These are phyloP conservation scores for Mangifera indica DNA, from an alignment of 345 rosid genomes.

Conservation along the genomic window DNA sequence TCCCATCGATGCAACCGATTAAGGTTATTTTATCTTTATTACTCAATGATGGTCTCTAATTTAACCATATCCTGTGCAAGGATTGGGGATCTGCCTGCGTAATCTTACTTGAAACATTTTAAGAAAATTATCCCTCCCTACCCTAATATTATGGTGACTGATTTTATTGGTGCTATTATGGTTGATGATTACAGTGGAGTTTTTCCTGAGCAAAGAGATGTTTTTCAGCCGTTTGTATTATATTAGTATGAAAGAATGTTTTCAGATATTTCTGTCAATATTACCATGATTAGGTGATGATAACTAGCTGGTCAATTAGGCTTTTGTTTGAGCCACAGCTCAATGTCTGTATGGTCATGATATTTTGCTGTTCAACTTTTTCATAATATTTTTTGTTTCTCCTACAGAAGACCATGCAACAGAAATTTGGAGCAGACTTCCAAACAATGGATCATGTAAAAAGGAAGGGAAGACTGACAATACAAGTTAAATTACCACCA, in stretches of 20 bases:
- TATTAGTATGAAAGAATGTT: constrained; percentile 8
- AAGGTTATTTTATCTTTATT: neutral
- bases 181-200: constrained; percentile 16
- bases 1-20: neutral
- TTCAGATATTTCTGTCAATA: constrained; percentile 26
- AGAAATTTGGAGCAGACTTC: constrained; percentile 30
- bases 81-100: neutral
- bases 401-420: constrained; percentile 36
- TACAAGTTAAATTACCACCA: constrained; percentile 26
- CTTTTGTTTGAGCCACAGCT: constrained; percentile 12
- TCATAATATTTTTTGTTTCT: constrained; percentile 7
- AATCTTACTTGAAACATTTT: constrained; percentile 4
- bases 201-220: constrained; percentile 18
- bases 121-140: neutral
- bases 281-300: constrained; percentile 22
- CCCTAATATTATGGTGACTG: constrained; percentile 10
- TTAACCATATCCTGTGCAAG: constrained; percentile 10
- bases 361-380: neutral
- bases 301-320: constrained; percentile 4
- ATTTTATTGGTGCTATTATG: constrained; percentile 11
- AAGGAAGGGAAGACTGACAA: constrained; percentile 35
- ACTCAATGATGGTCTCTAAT: constrained; percentile 8
- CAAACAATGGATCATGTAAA: constrained; percentile 29
- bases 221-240: constrained; percentile 21
- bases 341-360: neutral